A percentile compares a stretch with the other conserved stretches of the same genome.
phyloP scores from a whole-genome alignment of 768 basidiomycete species.

The Tylopilus intermedius region DNA sequence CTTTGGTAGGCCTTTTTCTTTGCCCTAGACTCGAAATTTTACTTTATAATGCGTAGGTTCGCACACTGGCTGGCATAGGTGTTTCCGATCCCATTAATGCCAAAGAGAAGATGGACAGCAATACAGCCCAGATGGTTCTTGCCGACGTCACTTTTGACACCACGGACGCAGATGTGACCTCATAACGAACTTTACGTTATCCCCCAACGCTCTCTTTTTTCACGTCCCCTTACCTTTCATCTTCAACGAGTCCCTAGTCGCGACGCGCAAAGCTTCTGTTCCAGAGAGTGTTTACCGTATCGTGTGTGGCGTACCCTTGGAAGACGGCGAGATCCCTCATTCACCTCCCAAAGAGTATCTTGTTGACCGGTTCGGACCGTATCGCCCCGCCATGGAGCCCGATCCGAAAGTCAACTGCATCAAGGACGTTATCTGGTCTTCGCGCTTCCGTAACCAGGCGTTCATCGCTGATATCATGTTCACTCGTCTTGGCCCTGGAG shows the following conservation, averaged over 20 bases:
- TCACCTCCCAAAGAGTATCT: slow-evolving; percentile 33
- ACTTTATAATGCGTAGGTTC: slow-evolving; percentile 32
- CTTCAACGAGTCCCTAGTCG: too few relatives aligned
- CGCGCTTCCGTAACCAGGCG: too few relatives aligned
- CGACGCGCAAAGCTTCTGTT: too few relatives aligned
- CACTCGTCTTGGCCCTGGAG: too few relatives aligned
- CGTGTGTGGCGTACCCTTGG: background rate
- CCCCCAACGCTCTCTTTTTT: too few relatives aligned
- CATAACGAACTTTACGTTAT: too few relatives aligned
- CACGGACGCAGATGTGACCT: too few relatives aligned
- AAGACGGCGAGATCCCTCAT: slow-evolving; percentile 35
- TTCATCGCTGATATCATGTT: too few relatives aligned
- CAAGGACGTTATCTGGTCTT: background rate
- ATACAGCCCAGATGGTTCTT: slow-evolving; percentile 29
- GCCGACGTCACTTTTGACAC: slow-evolving; percentile 19
- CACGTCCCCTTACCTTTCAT: slow-evolving; percentile 5
- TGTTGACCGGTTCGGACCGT: background rate
- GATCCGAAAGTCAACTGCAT: background rate
- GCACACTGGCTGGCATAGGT: slow-evolving; percentile 38
- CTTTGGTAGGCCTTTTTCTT: slow-evolving; percentile 31
- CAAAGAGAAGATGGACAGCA: slow-evolving; percentile 20
- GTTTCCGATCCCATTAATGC: slow-evolving; percentile 41
- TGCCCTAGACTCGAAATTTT: background rate
- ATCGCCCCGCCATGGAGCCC: background rate
- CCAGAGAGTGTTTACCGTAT: too few relatives aligned